Evolutionary conservation across 2,329 filamentous ascomycete genomes (phyloP), one percentile per base, ranked within the genome.

Genomic region (Akanthomyces dipterigenus): DNA sequence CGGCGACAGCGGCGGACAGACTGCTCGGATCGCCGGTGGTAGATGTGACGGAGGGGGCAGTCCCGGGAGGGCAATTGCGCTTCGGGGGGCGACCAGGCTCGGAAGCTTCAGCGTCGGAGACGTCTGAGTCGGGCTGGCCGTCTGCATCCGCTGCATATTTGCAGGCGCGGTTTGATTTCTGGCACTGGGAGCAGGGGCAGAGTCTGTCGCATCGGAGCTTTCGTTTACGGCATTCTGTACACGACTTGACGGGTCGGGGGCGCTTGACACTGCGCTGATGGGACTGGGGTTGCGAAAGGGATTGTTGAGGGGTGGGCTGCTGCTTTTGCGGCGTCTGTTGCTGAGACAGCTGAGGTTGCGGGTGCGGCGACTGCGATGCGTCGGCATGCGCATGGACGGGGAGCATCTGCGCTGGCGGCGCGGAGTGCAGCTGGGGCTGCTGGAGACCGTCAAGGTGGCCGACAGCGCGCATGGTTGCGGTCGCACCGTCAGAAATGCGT

Each of bases 141-240:
- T 80, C 78, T 36, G 80, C 76, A 61, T 81, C 78, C 22, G 79
- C 75, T 26, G 80, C 74, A 65, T 84, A 85, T 65, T 75, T 80
- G 72, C 82, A 85, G 43, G 71, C 67, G 40, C 82, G 80, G 64
- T 76, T 78, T n/a, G 81, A 81, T 68, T 82, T 83, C 55, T 82
- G 80, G 67, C 83, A 86, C 68, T 85, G 82, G 6, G 80, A 80
- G 66, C 83, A 86, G 4, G 82, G 81, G 48, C 76, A 74, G n/a
- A 78, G 73, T 49, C 83, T 77, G 68, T 85, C 82, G 70, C 83
- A 86, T 62, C 78, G 76, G 5, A 84, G 71, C 69, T 83, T 85
- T 66, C 83, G 77, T 68, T 83, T 83, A 60, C 83, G 77, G 66
- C 83, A 84, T 65, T 82, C 80, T 62, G 79, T 79, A 68, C 81